These are phyloP conservation scores for Gastrodia elata DNA, from an alignment of 106 monocot genomes.

Conservation along the genomic window DNA sequence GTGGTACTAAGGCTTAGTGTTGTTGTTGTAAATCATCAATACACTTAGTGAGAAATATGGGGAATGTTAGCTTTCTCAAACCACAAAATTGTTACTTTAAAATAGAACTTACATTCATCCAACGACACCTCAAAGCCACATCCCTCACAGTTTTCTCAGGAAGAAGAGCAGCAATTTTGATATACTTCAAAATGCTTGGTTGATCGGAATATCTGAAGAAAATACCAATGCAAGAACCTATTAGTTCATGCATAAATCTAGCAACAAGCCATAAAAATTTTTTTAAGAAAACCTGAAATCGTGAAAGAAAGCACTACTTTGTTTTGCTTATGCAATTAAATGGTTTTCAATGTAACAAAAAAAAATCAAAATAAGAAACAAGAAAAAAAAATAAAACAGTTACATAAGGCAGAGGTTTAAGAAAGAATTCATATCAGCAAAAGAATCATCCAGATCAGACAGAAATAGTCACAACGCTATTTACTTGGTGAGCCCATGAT, in stretches of 20 bases:
- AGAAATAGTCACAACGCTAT: background rate
- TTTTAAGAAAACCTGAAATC: background rate
- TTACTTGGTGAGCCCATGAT: slow-evolving; percentile 41
- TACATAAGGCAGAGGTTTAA: background rate
- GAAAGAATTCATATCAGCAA: background rate
- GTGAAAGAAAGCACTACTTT: background rate
- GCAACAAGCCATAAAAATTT: background rate
- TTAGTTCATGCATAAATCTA: slow-evolving; percentile 2
- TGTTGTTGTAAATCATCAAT: no score
- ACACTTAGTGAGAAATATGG: no score
- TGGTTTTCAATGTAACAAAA: background rate
- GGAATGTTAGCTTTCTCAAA: no score
- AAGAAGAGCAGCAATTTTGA: slow-evolving; percentile 60
- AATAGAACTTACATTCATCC: slow-evolving; percentile 57
- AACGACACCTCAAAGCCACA: slow-evolving; percentile 68
- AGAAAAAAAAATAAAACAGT: background rate
- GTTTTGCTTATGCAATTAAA: background rate
- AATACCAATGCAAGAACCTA: background rate
- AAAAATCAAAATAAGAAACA: no score
- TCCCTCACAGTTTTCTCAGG: slow-evolving; percentile 66
- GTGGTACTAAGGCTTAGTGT: no score
- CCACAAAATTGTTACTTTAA: background rate
- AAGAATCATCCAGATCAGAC: background rate
- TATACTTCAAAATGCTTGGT: slow-evolving; percentile 48
- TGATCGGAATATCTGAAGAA: slow-evolving; percentile 39